Evolutionary conservation across 352 stramenopile genomes (phyloP).

Genomic region (Phytophthora constricta): DNA sequence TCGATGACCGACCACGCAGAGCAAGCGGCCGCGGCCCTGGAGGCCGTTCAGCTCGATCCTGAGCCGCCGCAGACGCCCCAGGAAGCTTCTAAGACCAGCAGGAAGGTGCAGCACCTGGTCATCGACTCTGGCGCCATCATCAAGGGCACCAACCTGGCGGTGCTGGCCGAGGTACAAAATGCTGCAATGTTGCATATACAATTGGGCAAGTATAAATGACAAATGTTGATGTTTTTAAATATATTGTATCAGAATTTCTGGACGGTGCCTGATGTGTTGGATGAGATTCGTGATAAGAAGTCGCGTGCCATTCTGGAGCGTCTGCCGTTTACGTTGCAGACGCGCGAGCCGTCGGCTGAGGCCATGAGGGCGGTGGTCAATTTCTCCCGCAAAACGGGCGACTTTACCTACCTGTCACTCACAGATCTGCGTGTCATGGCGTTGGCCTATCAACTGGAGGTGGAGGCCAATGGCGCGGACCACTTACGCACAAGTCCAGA

Average conservation of each 20-base stretch:
- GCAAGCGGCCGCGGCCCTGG: slow-evolving; percentile 26
- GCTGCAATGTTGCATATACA: too few relatives aligned
- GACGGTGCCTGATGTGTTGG: slow-evolving; percentile 85
- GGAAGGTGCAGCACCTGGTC: slow-evolving; percentile 83
- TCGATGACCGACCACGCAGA: slow-evolving; percentile 33
- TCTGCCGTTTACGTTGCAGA: slow-evolving; percentile 80
- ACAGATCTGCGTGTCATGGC: slow-evolving; percentile 90
- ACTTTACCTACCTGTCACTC: slow-evolving; percentile 86
- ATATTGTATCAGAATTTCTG: slow-evolving; percentile 71
- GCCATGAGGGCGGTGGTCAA: slow-evolving; percentile 81
- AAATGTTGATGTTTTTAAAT: too few relatives aligned
- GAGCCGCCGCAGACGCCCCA: slow-evolving; percentile 5
- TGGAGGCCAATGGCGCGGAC: slow-evolving; percentile 68
- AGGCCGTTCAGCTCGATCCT: slow-evolving; percentile 24
- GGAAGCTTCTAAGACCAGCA: slow-evolving; percentile 28
- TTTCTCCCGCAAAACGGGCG: slow-evolving; percentile 87
- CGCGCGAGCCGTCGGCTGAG: slow-evolving; percentile 80
- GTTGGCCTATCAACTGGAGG: slow-evolving; percentile 87
- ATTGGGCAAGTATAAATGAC: too few relatives aligned
- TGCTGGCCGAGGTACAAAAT: slow-evolving; percentile 77
- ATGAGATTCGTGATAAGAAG: slow-evolving; percentile 86
- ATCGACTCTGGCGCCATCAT: slow-evolving; percentile 90
- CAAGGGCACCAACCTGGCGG: slow-evolving; percentile 80
- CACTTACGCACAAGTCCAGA: slow-evolving; percentile 80
- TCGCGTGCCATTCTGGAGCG: slow-evolving; percentile 71